phyloP scores from a whole-genome alignment of 495 filamentous ascomycete genomes.

The Podospora tetraspora region DNA sequence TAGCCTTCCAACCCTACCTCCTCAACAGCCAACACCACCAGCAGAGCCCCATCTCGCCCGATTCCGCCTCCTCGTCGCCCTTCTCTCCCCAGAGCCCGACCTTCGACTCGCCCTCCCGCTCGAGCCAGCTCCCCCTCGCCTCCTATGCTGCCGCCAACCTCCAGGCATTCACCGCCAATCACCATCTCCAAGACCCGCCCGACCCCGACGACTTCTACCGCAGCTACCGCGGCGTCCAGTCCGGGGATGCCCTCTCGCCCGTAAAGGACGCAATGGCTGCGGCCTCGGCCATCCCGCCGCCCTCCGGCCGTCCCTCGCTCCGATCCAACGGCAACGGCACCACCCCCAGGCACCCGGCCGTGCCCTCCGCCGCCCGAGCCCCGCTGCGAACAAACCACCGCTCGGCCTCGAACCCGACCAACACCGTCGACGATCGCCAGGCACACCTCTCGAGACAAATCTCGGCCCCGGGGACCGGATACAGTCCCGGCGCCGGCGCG shows the following conservation, averaged over 20 bases:
- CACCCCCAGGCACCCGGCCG: conserved; percentile 32
- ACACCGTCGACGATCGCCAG: conserved; percentile 41
- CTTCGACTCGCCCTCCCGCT: conserved; percentile 10
- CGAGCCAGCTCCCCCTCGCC: conserved; percentile 23
- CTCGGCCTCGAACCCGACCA: conserved; percentile 50
- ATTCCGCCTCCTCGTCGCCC: conserved; percentile 10
- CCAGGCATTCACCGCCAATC: conserved; percentile 34
- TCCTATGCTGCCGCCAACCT: conserved; percentile 37
- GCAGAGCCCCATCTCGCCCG: conserved; percentile 5
- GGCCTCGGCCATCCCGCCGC: conserved; percentile 20
- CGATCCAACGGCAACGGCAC: conserved; percentile 36
- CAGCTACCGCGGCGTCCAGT: conserved; percentile 38
- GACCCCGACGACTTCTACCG: conserved; percentile 52
- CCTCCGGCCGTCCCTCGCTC: conserved; percentile 28
- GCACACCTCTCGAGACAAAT: conserved; percentile 22
- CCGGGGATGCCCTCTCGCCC: conserved; percentile 20
- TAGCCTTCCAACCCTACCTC: conserved; percentile 12
- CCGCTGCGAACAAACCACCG: conserved; percentile 34
- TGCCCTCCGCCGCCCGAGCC: conserved; percentile 24
- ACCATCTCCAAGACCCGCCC: conserved; percentile 29
- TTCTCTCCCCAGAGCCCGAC: conserved; percentile 11
- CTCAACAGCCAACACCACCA: conserved; percentile 7
- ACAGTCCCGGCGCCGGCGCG: conserved; percentile 17
- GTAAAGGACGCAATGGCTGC: conserved; percentile 29
- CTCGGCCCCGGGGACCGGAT: conserved; percentile 26